Percentiles rank a stretch among this genome's conserved stretches.
phyloP scores from a whole-genome alignment of 2,329 filamentous ascomycete genomes.

The Aspergillus proliferans region DNA sequence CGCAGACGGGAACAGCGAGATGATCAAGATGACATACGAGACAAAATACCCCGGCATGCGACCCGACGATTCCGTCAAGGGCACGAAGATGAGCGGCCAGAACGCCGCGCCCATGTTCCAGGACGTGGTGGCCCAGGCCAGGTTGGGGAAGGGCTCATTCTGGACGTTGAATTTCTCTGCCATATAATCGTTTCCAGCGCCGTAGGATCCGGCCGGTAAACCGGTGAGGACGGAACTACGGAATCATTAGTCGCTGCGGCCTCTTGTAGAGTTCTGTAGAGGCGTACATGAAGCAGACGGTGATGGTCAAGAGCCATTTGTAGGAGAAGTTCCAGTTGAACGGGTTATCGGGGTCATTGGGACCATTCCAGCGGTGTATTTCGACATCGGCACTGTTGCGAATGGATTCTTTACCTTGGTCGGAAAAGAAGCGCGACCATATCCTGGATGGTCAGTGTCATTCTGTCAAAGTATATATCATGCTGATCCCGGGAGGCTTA shows the following conservation, averaged over 20 bases:
- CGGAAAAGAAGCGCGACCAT: neutral
- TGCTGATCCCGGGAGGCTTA: neutral
- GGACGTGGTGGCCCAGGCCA: conserved; percentile 28
- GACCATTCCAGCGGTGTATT: conserved; percentile 24
- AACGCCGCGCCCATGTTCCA: conserved; percentile 37
- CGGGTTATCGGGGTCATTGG: conserved; percentile 26
- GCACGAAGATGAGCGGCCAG: conserved; percentile 32
- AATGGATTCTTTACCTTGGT: neutral
- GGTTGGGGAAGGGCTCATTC: conserved; percentile 28
- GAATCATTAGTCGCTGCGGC: neutral
- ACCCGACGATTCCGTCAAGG: conserved; percentile 37
- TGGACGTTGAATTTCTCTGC: conserved; percentile 26
- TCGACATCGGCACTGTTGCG: conserved; percentile 18
- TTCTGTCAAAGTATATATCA: neutral
- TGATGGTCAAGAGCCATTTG: conserved; percentile 39
- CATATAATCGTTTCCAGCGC: conserved; percentile 28
- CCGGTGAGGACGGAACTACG: conserved; percentile 36
- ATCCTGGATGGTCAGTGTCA: neutral
- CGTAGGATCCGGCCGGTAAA: conserved; percentile 37
- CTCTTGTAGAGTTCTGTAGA: neutral
- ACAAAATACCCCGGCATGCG: conserved; percentile 41
- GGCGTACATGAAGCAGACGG: conserved; percentile 37
- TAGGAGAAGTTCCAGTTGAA: conserved; percentile 38
- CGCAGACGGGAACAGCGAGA: conserved; percentile 38
- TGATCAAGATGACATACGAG: conserved; percentile 36